Conservation (phyloP, 192 early-diverging fungal species). For the Backusella macrospora region DNA sequence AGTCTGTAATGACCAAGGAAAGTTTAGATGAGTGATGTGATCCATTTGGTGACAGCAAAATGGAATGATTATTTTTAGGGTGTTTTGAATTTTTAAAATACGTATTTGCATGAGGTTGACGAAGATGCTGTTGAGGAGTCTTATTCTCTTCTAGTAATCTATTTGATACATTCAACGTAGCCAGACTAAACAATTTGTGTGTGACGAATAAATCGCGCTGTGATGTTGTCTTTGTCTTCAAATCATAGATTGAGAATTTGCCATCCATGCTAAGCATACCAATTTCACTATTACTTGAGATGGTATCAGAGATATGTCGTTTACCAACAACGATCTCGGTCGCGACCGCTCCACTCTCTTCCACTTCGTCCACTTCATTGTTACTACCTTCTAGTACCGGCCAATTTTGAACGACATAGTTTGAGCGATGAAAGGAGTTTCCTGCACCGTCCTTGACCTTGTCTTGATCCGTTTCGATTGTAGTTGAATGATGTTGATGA, state of each 20-base stretch:
- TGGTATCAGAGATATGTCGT: conserved; percentile 32
- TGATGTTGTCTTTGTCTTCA: conserved; percentile 44
- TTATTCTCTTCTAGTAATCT: neutral
- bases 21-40: conserved; percentile 11
- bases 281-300: conserved; percentile 31
- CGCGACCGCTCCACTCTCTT: conserved; percentile 40
- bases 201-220: conserved; percentile 55
- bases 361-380: conserved; percentile 13
- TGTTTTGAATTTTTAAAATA: neutral
- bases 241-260: conserved; percentile 56
- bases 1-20: neutral
- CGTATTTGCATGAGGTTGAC: neutral
- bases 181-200: conserved; percentile 59
- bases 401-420: conserved; percentile 38
- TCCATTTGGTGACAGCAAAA: neutral
- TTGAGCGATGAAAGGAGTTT: conserved; percentile 26
- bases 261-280: conserved; percentile 63
- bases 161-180: conserved; percentile 46
- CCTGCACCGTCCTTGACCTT: conserved; percentile 4
- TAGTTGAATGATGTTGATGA: neutral
- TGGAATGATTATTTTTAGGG: neutral
- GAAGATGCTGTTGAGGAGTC: neutral
- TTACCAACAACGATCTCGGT: conserved; percentile 53
- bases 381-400: conserved; percentile 33
- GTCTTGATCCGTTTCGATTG: neutral